Evolutionary conservation across 495 filamentous ascomycete genomes (phyloP).

Genomic region (Hypomontagnella monticulosa): DNA sequence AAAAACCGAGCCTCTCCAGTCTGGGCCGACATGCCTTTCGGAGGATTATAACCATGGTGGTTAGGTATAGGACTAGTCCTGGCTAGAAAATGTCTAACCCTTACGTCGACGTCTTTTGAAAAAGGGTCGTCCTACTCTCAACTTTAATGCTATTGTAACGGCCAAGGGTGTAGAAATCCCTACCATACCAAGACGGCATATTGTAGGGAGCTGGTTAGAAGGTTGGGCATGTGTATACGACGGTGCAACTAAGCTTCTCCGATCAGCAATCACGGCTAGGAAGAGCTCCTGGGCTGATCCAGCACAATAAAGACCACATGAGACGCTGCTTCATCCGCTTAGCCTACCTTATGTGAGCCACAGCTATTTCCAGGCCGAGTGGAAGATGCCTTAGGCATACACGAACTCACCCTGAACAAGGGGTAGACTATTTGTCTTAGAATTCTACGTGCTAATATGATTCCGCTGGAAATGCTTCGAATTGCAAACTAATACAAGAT

Average conservation of each 20-base stretch:
- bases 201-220: conserved; percentile 1
- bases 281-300: not conserved
- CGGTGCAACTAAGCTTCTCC: conserved; percentile 5
- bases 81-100: not conserved
- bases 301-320: not conserved
- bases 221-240: conserved; percentile 12
- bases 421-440: too few relatives aligned
- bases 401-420: too few relatives aligned
- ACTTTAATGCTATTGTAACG: not conserved
- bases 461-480: too few relatives aligned
- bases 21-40: too few relatives aligned
- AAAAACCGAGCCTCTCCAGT: too few relatives aligned
- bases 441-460: too few relatives aligned
- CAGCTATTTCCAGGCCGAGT: not conserved
- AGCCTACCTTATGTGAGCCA: not conserved
- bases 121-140: not conserved
- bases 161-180: not conserved
- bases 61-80: too few relatives aligned
- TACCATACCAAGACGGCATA: not conserved
- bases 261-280: not conserved
- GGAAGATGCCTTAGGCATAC: not conserved
- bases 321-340: not conserved
- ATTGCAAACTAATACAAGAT: too few relatives aligned
- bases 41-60: too few relatives aligned
- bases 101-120: not conserved